Evolutionary conservation across 148 eudicot species (phyloP).

Genomic region (Rhododendron williamsianum): DNA sequence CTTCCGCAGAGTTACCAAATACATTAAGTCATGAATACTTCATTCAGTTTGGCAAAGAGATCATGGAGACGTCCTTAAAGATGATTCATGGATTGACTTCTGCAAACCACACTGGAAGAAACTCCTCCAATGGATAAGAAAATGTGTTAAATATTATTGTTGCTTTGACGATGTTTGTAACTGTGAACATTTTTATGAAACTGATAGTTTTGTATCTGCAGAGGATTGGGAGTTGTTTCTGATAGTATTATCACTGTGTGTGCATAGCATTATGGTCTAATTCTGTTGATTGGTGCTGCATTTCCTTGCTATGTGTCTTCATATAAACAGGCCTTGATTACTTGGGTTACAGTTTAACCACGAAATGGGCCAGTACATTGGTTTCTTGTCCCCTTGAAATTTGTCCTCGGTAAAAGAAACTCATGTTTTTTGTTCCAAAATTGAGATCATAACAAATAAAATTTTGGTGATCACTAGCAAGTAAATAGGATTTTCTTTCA

Average conservation of each 20-base stretch:
- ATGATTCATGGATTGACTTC: neutral
- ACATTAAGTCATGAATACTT: neutral
- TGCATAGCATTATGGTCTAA: no score
- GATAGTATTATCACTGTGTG: neutral
- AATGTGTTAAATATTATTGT: neutral
- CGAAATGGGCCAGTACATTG: neutral
- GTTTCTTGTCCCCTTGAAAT: neutral
- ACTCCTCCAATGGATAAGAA: neutral
- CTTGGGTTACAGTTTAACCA: neutral
- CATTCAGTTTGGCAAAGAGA: neutral
- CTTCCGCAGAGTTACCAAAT: neutral
- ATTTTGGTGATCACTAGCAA: neutral
- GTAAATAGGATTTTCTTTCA: neutral
- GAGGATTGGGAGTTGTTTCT: neutral
- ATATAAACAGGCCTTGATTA: neutral
- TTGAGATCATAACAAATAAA: neutral
- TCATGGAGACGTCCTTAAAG: neutral
- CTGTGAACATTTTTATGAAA: neutral
- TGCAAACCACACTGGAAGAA: neutral
- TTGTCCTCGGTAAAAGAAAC: neutral
- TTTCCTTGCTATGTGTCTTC: neutral
- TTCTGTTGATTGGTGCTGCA: neutral
- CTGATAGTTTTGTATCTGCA: neutral
- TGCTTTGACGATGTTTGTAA: neutral
- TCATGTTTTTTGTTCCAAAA: neutral